phyloP scores from a whole-genome alignment of 306 rosid genomes.

The Cicer pinnatifidum region DNA sequence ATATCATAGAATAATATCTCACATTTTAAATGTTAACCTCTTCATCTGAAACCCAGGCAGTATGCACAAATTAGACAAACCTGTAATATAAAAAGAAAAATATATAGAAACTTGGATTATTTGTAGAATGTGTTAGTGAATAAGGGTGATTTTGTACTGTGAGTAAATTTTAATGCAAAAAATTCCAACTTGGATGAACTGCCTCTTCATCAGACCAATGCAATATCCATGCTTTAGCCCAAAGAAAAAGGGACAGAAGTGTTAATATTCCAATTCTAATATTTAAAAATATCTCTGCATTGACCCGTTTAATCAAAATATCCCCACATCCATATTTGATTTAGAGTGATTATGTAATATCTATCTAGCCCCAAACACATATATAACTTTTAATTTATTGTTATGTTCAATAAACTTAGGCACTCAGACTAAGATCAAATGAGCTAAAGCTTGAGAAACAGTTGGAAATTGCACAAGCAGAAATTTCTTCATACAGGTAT shows the following conservation, averaged over 20 bases:
- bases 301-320: constrained; percentile 7
- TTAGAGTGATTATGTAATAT: constrained; percentile 16
- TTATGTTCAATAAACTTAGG: constrained; percentile 57
- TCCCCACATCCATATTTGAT: not conserved
- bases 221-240: constrained; percentile 19
- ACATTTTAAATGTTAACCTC: constrained; percentile 14
- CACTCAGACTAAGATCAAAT: constrained; percentile 86
- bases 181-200: not conserved
- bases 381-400: constrained; percentile 21
- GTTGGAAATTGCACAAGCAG: constrained; percentile 80
- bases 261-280: constrained; percentile 3
- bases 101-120: not conserved
- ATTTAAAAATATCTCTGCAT: not conserved
- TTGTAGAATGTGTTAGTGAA: not conserved
- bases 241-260: not conserved
- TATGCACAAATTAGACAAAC: not conserved
- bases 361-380: not conserved
- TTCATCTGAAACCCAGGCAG: constrained; percentile 2
- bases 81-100: not conserved
- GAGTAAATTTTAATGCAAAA: not conserved
- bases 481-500: constrained; percentile 82
- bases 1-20: not conserved
- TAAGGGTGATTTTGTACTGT: not conserved
- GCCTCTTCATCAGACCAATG: not conserved
- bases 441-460: constrained; percentile 94